These are phyloP conservation scores for Suhomyces wounanorum DNA, from an alignment of 1,139 yeast species.

Conservation along the genomic window DNA sequence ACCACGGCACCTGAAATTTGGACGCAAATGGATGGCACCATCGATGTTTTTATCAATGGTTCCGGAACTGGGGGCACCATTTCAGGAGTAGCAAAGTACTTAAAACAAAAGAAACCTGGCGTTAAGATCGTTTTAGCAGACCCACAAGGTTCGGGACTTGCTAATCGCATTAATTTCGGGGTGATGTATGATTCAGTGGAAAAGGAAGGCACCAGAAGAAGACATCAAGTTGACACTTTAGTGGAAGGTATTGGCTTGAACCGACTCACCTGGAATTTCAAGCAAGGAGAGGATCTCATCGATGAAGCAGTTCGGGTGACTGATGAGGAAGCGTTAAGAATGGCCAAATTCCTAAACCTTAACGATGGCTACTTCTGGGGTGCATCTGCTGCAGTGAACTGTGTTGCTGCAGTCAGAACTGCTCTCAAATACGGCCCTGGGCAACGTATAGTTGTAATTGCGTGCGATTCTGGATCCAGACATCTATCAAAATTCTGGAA, in stretches of 20 bases:
- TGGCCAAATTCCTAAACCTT: conserved; percentile 82
- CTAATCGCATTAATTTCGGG: conserved; percentile 80
- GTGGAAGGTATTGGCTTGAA: conserved; percentile 94
- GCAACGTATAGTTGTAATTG: conserved; percentile 75
- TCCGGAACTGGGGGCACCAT: conserved; percentile 80
- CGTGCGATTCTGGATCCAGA: conserved; percentile 90
- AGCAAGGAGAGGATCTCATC: conserved; percentile 65
- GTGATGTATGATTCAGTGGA: conserved; percentile 92
- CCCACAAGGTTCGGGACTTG: conserved; percentile 94
- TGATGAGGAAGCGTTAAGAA: conserved; percentile 77
- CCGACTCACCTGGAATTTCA: conserved; percentile 79
- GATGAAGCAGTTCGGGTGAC: conserved; percentile 80
- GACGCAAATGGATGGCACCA: conserved; percentile 59
- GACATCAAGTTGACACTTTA: conserved; percentile 95
- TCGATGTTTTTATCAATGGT: conserved; percentile 83
- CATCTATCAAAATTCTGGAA: conserved; percentile 94
- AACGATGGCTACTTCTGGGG: conserved; percentile 92
- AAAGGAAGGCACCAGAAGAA: conserved; percentile 86
- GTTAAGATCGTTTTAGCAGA: conserved; percentile 67
- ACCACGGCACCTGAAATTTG: conserved; percentile 93
- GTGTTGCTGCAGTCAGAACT: conserved; percentile 79
- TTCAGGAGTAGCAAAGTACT: conserved; percentile 76
- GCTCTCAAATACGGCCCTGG: conserved; percentile 65
- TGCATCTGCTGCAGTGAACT: conserved; percentile 87
- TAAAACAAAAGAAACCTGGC: conserved; percentile 52